These are phyloP conservation scores for Amniculicola lignicola DNA, from an alignment of 495 filamentous ascomycete genomes.

Conservation along the genomic window DNA sequence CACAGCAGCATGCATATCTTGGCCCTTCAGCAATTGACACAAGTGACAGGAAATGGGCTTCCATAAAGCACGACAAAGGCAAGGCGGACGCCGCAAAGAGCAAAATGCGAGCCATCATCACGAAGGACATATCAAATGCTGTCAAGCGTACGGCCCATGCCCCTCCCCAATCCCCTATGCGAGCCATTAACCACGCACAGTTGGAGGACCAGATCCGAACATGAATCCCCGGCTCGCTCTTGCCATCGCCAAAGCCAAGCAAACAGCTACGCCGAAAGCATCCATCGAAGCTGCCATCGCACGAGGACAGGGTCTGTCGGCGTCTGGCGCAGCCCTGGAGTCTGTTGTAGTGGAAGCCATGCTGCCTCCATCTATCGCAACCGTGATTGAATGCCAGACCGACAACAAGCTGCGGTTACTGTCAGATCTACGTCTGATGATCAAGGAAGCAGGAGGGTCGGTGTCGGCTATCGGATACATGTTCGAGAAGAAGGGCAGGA, in stretches of 20 bases:
- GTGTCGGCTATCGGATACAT: slow-evolving; percentile 73
- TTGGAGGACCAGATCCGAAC: slow-evolving; percentile 65
- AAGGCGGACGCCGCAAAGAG: slow-evolving; percentile 65
- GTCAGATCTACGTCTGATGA: slow-evolving; percentile 61
- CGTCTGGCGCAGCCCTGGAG: slow-evolving; percentile 69
- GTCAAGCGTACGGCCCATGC: slow-evolving; percentile 54
- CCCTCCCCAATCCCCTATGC: slow-evolving; percentile 5
- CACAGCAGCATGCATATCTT: slow-evolving; percentile 25
- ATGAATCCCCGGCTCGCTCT: slow-evolving; percentile 71
- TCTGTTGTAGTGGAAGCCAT: slow-evolving; percentile 76
- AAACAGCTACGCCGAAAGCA: slow-evolving; percentile 77
- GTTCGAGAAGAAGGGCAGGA: slow-evolving; percentile 73
- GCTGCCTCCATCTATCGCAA: slow-evolving; percentile 69
- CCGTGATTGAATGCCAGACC: slow-evolving; percentile 80
- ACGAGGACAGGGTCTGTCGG: slow-evolving; percentile 77
- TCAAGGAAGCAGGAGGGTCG: slow-evolving; percentile 68
- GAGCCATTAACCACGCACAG: slow-evolving; percentile 37
- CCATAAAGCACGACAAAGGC: slow-evolving; percentile 91
- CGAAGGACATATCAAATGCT: slow-evolving; percentile 55
- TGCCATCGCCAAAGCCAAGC: slow-evolving; percentile 75
- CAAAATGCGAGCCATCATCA: slow-evolving; percentile 44
- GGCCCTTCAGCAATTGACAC: slow-evolving; percentile 57
- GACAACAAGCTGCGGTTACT: slow-evolving; percentile 73
- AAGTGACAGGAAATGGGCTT: slow-evolving; percentile 90
- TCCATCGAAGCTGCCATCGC: slow-evolving; percentile 80